Evolutionary conservation across 148 eudicot genomes (phyloP).

Genomic region (Salicornia ramosissima): DNA sequence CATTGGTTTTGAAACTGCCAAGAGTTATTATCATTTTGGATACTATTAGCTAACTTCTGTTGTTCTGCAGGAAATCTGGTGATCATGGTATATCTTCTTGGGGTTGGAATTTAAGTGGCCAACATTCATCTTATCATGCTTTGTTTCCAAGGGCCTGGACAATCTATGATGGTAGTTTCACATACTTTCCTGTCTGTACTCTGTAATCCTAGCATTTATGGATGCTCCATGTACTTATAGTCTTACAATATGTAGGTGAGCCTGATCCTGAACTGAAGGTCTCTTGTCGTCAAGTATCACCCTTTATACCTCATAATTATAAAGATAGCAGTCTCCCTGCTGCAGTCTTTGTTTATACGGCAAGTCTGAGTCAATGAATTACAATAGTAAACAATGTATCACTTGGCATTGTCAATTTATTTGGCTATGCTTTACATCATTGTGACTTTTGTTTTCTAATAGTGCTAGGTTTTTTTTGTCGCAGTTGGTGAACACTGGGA

Average conservation of each 20-base stretch:
- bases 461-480: conserved; percentile 19
- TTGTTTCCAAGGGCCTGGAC: conserved; percentile 98
- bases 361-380: conserved; percentile 25
- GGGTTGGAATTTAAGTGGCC: conserved; percentile 99
- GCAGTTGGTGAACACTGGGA: conserved; percentile 92
- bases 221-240: neutral
- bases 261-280: conserved; percentile 97
- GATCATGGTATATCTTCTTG: conserved; percentile 92
- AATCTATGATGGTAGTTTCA: conserved; percentile 76
- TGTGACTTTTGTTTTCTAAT: conserved; percentile 9
- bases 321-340: conserved; percentile 96
- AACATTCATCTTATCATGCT: conserved; percentile 97
- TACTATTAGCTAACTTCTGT: conserved; percentile 11
- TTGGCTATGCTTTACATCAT: neutral
- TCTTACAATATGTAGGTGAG: conserved; percentile 53
- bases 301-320: conserved; percentile 93
- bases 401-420: neutral
- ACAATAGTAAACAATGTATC: neutral
- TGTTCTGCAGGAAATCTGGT: conserved; percentile 50
- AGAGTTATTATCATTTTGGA: neutral
- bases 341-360: conserved; percentile 94
- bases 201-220: neutral
- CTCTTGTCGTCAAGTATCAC: conserved; percentile 97
- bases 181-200: conserved; percentile 1
- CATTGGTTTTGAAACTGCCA: neutral